Base-by-base conservation (phyloP, 2,329 filamentous ascomycete species). In the Lizonia empirigonia region DNA sequence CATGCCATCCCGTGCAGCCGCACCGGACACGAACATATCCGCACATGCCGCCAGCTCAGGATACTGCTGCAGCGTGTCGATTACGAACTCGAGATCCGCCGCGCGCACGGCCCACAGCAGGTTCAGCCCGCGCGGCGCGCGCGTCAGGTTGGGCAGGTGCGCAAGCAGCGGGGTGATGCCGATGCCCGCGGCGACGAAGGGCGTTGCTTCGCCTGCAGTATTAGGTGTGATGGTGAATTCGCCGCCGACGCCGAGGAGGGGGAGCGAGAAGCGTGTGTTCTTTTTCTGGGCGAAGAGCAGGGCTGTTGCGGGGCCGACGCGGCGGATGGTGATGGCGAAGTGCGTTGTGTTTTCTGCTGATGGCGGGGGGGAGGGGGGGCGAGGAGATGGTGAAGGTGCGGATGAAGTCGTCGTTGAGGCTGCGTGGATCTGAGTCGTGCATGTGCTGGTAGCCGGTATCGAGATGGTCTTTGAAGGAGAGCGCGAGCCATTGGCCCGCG, bases 361-460 rank as follows among this genome's bases (percentile, higher is more conserved):
- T 15, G 2, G 16, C 7, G 13, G 24, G 20, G 1, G 30, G 15
- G 2, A 33, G 26, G 2, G 85, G 83, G 1, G 76, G 72, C 2
- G 82, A 89, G 1, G 87, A 89, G 0, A 96, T 81, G 2, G 91
- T 96, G 65, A 96, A 96, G 0, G 90, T 95, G 22, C 91, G 79
- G 4, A 94, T 78, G 55, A 85, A 92, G 67, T 96, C 90, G 67
- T 96, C 91, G 62, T 96, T 96, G 13, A 96, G 70, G 60, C 85
- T 89, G 57, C 81, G 80, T 5, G 91, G 91, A 59, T 95, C 90
- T 50, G 88, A 84, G 56, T 95, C 86, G 2, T 85, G 79, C 91
- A 96, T 96, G 68, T 96, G 91, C 39, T 81, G 83, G 71, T 91
- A 96, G 0, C 91, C 91, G 9, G 79, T 71, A 56, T 88, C 84